phyloP scores from a whole-genome alignment of 495 filamentous ascomycete genomes.

The Neurospora sublineolata region DNA sequence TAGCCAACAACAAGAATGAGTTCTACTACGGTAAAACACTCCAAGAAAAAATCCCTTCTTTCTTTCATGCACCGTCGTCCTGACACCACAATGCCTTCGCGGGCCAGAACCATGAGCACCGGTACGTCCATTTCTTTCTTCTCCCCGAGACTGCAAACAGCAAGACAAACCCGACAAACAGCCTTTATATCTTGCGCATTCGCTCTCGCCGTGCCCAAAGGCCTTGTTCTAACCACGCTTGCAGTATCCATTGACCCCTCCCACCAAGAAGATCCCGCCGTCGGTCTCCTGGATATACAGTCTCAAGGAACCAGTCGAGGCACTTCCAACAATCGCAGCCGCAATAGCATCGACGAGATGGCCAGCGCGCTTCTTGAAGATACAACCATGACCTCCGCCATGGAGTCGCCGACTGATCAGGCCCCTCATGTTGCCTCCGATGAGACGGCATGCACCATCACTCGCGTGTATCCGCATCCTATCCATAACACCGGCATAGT shows the following conservation, averaged over 20 bases:
- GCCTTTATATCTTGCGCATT: not conserved
- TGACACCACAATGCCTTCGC: not conserved
- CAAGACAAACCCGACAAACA: not conserved
- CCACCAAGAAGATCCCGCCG: not conserved
- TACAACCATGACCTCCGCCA: slow-evolving; percentile 3
- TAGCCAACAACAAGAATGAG: slow-evolving; percentile 1
- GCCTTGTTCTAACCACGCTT: not conserved
- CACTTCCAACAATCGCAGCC: slow-evolving; percentile 2
- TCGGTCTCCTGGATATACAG: not conserved
- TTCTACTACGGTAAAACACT: slow-evolving; percentile 4
- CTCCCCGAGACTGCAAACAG: not conserved
- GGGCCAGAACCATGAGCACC: not conserved
- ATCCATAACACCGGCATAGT: not conserved
- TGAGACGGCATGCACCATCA: not conserved
- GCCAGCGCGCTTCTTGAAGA: slow-evolving; percentile 22
- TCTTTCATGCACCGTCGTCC: not conserved
- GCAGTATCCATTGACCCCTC: not conserved
- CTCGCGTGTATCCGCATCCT: not conserved
- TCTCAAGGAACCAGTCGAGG: not conserved
- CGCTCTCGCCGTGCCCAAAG: not conserved
- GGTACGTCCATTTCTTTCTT: not conserved
- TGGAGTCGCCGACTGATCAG: not conserved
- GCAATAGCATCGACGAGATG: slow-evolving; percentile 22
- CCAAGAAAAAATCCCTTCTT: slow-evolving; percentile 7
- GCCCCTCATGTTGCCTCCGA: not conserved